These are phyloP conservation scores for Brassica rapa DNA, from an alignment of 345 rosid species.

Conservation along the genomic window DNA sequence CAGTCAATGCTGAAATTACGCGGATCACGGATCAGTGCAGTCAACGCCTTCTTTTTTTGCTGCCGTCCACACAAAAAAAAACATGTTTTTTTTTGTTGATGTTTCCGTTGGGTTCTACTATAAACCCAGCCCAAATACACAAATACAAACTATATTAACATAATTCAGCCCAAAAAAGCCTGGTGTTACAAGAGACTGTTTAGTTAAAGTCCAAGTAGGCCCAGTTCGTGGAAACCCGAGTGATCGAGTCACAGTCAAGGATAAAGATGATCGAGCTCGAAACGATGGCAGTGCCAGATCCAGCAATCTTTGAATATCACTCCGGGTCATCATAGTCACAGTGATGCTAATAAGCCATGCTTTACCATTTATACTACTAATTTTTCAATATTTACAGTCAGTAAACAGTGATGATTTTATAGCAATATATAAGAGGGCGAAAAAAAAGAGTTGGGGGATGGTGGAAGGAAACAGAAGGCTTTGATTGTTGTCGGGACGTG, in stretches of 20 bases:
- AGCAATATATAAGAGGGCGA: no score
- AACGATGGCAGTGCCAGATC: not conserved
- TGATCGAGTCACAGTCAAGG: not conserved
- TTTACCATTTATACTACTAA: not conserved
- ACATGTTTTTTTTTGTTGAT: not conserved
- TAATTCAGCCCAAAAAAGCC: not conserved
- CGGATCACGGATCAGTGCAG: no score
- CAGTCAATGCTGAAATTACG: no score
- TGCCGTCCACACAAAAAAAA: not conserved
- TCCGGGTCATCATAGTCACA: not conserved
- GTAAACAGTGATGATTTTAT: no score
- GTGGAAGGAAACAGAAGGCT: no score
- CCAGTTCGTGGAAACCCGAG: not conserved
- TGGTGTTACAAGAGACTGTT: not conserved
- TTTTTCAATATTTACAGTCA: not conserved
- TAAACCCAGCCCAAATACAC: not conserved
- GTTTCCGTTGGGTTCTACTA: not conserved
- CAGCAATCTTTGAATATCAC: not conserved
- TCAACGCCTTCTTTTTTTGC: not conserved
- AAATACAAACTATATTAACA: not conserved
- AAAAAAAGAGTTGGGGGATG: no score
- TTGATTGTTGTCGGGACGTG: slow-evolving; percentile 16
- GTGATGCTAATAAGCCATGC: not conserved
- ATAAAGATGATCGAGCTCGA: slow-evolving; percentile 1
- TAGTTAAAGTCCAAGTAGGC: not conserved